Base-by-base conservation (phyloP, 306 rosid genomes). In the Cucurbita moschata region DNA sequence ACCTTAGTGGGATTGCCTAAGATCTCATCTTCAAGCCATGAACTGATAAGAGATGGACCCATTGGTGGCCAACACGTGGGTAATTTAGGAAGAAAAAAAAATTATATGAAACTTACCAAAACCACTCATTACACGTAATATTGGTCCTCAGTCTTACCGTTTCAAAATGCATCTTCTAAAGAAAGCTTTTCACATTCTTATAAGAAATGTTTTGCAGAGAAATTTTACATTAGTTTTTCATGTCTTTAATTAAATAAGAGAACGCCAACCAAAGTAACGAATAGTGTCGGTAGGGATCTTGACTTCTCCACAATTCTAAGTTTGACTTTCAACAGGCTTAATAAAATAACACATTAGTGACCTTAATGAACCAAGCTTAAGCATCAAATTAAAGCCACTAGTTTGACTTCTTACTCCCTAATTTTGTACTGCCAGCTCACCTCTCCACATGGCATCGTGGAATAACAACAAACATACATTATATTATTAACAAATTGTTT, bases 61-160 rank as follows among this genome's bases (percentile, higher is more conserved):
- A 43, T 44, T 66, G 72, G 72, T 66, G 72, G 72, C 5, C 18
- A 66, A 66, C 72, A 66, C 53, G 72, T 44, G n/a, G 37, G 52
- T 42, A 42, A 40, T 35, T 59, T 2, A 18, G 0, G 19, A n/a
- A 18, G 40, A 18, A 4, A 26, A 26, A 26, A 26, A 21, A 21
- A 21, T 21, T 21, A 21, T 21, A 21, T 21, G 1, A 21, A 21
- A 21, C 23, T 21, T 21, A 21, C 23, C 23, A 0, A 21, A 21
- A 21, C 23, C 23, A 21, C 23, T 21, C 1, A 21, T 21, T 21
- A 21, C 23, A 21, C 1, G 1, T 21, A n/a, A n/a, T n/a, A n/a
- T n/a, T n/a, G n/a, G n/a, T 21, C 23, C 23, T 0, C 23, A 0
- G 21, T 0, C 21, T 19, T 19, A 19, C 21, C 21, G 21, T 19